A percentile compares a stretch with the other conserved stretches of the same genome.
Evolutionary conservation across 192 early-diverging fungal genomes (phyloP).

Genomic region (Dissophora ornata): DNA sequence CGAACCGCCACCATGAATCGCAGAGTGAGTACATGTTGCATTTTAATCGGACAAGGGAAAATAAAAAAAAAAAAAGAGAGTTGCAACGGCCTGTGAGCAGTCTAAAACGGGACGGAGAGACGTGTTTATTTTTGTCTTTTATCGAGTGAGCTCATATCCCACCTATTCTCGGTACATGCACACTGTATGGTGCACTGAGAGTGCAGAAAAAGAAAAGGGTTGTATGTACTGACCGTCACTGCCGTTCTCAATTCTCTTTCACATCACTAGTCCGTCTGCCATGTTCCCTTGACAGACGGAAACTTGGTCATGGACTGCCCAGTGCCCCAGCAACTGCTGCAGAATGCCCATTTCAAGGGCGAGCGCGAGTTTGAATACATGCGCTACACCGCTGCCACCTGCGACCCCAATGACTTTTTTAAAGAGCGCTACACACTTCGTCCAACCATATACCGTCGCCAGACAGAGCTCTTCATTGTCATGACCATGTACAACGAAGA

Average conservation of each 20-base stretch:
- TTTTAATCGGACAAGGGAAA: not conserved
- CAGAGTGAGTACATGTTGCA: conserved; percentile 27
- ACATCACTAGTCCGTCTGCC: conserved; percentile 33
- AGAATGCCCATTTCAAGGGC: conserved; percentile 62
- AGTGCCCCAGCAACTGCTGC: conserved; percentile 68
- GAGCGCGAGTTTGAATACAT: conserved; percentile 79
- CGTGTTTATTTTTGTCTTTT: conserved; percentile 15
- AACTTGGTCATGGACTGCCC: conserved; percentile 79
- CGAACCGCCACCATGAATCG: conserved; percentile 48
- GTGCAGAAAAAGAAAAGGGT: not conserved
- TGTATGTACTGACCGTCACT: not conserved
- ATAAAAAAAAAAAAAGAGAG: not conserved
- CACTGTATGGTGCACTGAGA: too few relatives aligned
- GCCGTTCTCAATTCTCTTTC: not conserved
- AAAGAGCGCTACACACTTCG: conserved; percentile 68
- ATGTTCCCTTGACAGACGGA: conserved; percentile 70
- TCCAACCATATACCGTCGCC: conserved; percentile 59
- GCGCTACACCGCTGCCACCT: conserved; percentile 80
- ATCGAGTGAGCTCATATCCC: not conserved
- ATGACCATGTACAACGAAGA: conserved; percentile 81
- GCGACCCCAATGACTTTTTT: conserved; percentile 73
- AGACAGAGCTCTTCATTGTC: conserved; percentile 77
- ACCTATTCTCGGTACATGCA: conserved; percentile 9
- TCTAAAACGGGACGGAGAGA: not conserved
- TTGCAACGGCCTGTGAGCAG: not conserved